phyloP scores from a whole-genome alignment of 495 filamentous ascomycete species.

The Trichocladium antarcticum region DNA sequence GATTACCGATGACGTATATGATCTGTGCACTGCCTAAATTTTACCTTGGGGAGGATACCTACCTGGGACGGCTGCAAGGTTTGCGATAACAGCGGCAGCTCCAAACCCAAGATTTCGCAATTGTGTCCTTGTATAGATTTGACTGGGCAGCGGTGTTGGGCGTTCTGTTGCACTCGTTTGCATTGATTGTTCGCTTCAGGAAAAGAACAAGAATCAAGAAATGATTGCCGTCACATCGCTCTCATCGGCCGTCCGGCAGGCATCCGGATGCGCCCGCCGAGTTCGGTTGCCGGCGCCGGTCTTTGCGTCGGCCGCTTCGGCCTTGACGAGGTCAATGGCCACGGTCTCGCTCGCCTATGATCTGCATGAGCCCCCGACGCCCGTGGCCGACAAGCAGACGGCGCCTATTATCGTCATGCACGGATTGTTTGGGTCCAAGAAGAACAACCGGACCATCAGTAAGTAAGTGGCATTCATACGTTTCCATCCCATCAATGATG shows the following conservation, averaged over 20 bases:
- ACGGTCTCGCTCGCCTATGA: constrained; percentile 48
- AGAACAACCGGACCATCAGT: constrained; percentile 92
- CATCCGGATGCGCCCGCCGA: not conserved
- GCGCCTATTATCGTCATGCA: constrained; percentile 81
- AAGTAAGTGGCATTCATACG: constrained; percentile 51
- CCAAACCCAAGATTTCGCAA: not conserved
- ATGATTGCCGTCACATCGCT: constrained; percentile 1
- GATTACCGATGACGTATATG: constrained; percentile 13
- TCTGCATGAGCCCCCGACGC: constrained; percentile 43
- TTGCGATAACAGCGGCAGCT: too few species aligned
- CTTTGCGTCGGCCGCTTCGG: not conserved
- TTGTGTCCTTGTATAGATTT: not conserved
- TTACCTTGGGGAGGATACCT: too few species aligned
- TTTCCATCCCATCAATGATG: too few species aligned
- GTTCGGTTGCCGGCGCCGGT: not conserved
- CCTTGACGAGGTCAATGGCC: not conserved
- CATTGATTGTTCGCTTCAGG: not conserved
- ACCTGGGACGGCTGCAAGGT: too few species aligned
- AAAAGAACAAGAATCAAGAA: too few species aligned
- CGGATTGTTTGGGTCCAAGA: constrained; percentile 90
- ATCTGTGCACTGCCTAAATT: constrained; percentile 3
- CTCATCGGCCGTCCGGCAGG: not conserved
- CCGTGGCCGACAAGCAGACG: constrained; percentile 29
- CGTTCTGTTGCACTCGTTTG: not conserved
- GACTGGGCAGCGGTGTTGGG: constrained; percentile 3